Evolutionary conservation across 2,329 filamentous ascomycete genomes (phyloP).

Genomic region (Nothophaeocryptopus gaeumannii): DNA sequence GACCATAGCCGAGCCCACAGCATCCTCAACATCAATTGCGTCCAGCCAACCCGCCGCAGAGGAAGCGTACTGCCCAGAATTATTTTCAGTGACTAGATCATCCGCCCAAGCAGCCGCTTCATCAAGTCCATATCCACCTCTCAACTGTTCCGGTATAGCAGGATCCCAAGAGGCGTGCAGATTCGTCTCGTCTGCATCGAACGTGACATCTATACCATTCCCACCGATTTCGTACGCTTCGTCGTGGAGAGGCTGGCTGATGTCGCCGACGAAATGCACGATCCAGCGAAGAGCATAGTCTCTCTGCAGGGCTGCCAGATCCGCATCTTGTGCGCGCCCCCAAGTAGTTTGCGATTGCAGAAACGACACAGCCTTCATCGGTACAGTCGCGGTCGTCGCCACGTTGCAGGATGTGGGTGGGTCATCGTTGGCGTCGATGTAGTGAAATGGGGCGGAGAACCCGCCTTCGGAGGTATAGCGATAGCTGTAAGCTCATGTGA

Average conservation of each 20-base stretch:
- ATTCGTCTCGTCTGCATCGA: slow-evolving; percentile 41
- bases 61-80: slow-evolving; percentile 39
- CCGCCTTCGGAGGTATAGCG: slow-evolving; percentile 47
- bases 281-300: slow-evolving; percentile 51
- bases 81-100: slow-evolving; percentile 38
- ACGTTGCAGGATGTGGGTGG: slow-evolving; percentile 50
- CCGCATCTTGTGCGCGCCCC: slow-evolving; percentile 36
- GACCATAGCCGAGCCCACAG: slow-evolving; percentile 36
- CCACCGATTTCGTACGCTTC: slow-evolving; percentile 47
- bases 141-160: slow-evolving; percentile 43
- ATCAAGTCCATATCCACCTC: slow-evolving; percentile 39
- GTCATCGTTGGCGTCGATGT: slow-evolving; percentile 49
- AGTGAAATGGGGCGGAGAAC: slow-evolving; percentile 50
- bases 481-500: slow-evolving; percentile 55
- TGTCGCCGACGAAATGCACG: slow-evolving; percentile 63
- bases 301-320: slow-evolving; percentile 31
- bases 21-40: slow-evolving; percentile 38
- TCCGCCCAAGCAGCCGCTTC: slow-evolving; percentile 41
- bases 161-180: slow-evolving; percentile 48
- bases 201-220: slow-evolving; percentile 46
- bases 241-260: slow-evolving; percentile 62
- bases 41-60: slow-evolving; percentile 36
- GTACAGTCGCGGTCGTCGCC: slow-evolving; percentile 53
- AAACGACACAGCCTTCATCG: slow-evolving; percentile 50
- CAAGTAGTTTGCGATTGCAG: slow-evolving; percentile 54